These are phyloP conservation scores for Thelonectria olida DNA, from an alignment of 2,329 filamentous ascomycete species.

Conservation along the genomic window DNA sequence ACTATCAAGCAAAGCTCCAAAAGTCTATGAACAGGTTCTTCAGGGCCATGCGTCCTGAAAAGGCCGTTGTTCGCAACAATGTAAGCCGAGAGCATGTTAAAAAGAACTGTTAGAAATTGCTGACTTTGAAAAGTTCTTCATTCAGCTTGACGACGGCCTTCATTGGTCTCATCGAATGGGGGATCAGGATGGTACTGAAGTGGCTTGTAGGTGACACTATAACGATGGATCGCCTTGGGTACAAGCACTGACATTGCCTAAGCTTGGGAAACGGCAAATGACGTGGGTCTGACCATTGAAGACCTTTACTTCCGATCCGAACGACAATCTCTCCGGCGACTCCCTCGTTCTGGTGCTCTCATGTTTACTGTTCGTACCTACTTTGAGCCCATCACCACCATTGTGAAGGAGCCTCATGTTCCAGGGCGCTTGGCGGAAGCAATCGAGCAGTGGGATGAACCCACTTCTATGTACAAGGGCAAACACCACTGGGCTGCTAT, in stretches of 20 bases:
- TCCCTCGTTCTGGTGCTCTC: conserved; percentile 22
- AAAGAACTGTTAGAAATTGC: neutral
- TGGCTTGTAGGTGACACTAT: conserved; percentile 9
- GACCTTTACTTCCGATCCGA: conserved; percentile 33
- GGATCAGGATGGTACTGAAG: conserved; percentile 15
- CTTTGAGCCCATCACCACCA: conserved; percentile 27
- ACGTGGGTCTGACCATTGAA: conserved; percentile 7
- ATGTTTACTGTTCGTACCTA: conserved; percentile 29
- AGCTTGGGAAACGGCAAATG: conserved; percentile 30
- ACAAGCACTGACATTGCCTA: neutral
- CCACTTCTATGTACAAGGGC: conserved; percentile 21
- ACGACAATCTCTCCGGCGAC: conserved; percentile 28
- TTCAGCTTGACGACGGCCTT: conserved; percentile 30
- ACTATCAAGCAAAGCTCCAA: conserved; percentile 27
- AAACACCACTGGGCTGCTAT: conserved; percentile 30
- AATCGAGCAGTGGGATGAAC: conserved; percentile 30
- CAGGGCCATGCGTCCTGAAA: conserved; percentile 25
- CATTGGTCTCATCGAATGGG: conserved; percentile 35
- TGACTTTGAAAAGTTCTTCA: conserved; percentile 26
- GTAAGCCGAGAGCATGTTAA: neutral
- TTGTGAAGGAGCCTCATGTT: conserved; percentile 25
- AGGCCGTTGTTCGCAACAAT: conserved; percentile 27
- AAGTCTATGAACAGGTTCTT: conserved; percentile 34
- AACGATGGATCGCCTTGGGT: fast-evolving
- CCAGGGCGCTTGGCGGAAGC: conserved; percentile 25